phyloP scores from a whole-genome alignment of 2,329 filamentous ascomycete genomes.

The Periglandula ipomoeae region DNA sequence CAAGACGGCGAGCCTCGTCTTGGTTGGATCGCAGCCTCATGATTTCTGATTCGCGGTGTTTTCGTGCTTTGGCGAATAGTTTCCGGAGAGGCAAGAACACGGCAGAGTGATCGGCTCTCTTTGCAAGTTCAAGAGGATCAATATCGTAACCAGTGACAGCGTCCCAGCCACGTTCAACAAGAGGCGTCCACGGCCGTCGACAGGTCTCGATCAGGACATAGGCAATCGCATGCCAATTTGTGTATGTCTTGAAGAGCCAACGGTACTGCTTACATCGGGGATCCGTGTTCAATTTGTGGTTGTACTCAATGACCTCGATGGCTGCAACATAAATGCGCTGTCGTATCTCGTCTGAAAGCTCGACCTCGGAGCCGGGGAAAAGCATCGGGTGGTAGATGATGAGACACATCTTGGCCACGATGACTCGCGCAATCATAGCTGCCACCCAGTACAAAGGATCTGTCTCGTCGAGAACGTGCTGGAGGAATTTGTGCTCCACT shows the following conservation, averaged over 20 bases:
- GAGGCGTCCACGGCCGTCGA: slow-evolving; percentile 38
- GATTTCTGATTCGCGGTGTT: slow-evolving; percentile 42
- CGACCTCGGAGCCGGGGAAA: slow-evolving; percentile 45
- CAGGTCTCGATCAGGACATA: slow-evolving; percentile 38
- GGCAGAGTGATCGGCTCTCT: slow-evolving; percentile 35
- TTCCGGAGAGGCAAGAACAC: slow-evolving; percentile 46
- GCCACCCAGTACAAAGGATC: slow-evolving; percentile 57
- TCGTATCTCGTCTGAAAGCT: slow-evolving; percentile 51
- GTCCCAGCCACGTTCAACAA: slow-evolving; percentile 42
- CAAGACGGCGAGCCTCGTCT: slow-evolving; percentile 38
- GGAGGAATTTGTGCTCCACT: slow-evolving; percentile 46
- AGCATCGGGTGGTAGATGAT: slow-evolving; percentile 68
- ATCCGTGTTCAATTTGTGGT: slow-evolving; percentile 55
- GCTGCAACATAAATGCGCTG: slow-evolving; percentile 63
- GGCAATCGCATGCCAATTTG: slow-evolving; percentile 42
- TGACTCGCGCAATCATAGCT: slow-evolving; percentile 58
- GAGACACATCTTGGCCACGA: slow-evolving; percentile 71
- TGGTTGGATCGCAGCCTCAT: slow-evolving; percentile 37
- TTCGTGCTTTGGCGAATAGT: slow-evolving; percentile 42
- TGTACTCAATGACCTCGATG: slow-evolving; percentile 65
- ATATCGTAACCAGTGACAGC: slow-evolving; percentile 31
- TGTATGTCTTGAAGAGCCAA: slow-evolving; percentile 43
- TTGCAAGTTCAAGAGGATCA: slow-evolving; percentile 33
- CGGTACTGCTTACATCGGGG: slow-evolving; percentile 33
- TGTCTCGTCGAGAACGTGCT: slow-evolving; percentile 37